phyloP scores from a whole-genome alignment of 306 rosid species.

The Adenanthera pavonina region DNA sequence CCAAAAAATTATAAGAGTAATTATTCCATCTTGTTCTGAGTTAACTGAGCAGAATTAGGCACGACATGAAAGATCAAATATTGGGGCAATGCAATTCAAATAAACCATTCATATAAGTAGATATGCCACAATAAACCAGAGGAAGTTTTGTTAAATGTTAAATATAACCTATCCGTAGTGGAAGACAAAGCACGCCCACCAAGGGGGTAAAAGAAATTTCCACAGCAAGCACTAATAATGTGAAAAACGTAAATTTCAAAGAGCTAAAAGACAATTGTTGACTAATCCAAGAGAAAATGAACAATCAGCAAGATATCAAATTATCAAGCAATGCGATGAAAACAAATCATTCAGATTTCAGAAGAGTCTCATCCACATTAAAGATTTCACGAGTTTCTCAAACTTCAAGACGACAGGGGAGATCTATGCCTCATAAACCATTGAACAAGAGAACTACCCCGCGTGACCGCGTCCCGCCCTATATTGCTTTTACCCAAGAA shows the following conservation, averaged over 20 bases:
- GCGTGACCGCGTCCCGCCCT: neutral
- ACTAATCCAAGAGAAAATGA: neutral
- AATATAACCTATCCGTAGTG: neutral
- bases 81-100: constrained; percentile 27
- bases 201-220: constrained; percentile 3
- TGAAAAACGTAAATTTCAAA: neutral
- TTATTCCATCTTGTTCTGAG: neutral
- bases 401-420: neutral
- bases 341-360: constrained; percentile 32
- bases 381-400: neutral
- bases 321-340: constrained; percentile 23
- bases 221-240: neutral
- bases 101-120: constrained; percentile 21
- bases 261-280: constrained; percentile 11
- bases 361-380: neutral
- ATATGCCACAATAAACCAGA: constrained; percentile 15
- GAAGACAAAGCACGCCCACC: constrained; percentile 14
- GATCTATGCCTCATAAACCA: constrained; percentile 35
- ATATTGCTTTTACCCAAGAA: neutral
- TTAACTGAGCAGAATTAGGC: constrained; percentile 3
- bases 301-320: constrained; percentile 2
- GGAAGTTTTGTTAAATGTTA: constrained; percentile 15
- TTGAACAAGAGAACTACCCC: constrained; percentile 1
- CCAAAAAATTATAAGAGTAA: neutral
- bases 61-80: neutral